Percentiles rank a stretch among this genome's conserved stretches.
These are phyloP conservation scores for Achaetomium macrosporum DNA, from an alignment of 2,329 filamentous ascomycete species.

Conservation along the genomic window DNA sequence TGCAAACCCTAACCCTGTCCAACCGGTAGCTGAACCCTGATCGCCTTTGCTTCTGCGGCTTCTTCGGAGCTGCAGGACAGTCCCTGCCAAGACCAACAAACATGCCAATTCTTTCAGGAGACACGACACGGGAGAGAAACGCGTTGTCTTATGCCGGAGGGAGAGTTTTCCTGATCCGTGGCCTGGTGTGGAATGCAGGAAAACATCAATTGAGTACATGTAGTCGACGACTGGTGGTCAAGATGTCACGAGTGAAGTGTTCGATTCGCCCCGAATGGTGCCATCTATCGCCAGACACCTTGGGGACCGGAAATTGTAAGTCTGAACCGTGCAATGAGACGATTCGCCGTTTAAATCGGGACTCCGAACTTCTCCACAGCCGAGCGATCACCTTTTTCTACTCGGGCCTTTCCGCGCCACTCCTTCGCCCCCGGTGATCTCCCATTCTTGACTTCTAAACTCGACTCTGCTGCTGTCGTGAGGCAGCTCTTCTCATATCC, in stretches of 20 bases:
- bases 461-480: slow-evolving; percentile 7
- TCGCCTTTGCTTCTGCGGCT: too few species aligned
- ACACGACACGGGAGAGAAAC: too few species aligned
- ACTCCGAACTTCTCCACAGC: slow-evolving; percentile 8
- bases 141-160: background rate
- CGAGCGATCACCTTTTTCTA: slow-evolving; percentile 4
- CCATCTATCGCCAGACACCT: slow-evolving; percentile 9
- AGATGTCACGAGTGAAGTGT: background rate
- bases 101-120: too few species aligned
- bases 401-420: slow-evolving; percentile 4
- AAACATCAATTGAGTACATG: too few species aligned
- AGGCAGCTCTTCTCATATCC: background rate
- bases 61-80: too few species aligned
- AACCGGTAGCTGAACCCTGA: too few species aligned
- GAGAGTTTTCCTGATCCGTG: background rate
- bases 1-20: too few species aligned
- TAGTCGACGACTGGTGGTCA: too few species aligned
- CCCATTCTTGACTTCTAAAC: background rate
- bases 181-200: background rate
- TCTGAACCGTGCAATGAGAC: slow-evolving; percentile 5
- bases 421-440: slow-evolving; percentile 3
- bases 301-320: slow-evolving; percentile 9
- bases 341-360: slow-evolving; percentile 1
- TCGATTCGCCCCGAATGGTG: slow-evolving; percentile 1
- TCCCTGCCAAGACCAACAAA: too few species aligned